These are phyloP conservation scores for Debaryomyces psychrophilus DNA, from an alignment of 1,139 yeast species.

Conservation along the genomic window DNA sequence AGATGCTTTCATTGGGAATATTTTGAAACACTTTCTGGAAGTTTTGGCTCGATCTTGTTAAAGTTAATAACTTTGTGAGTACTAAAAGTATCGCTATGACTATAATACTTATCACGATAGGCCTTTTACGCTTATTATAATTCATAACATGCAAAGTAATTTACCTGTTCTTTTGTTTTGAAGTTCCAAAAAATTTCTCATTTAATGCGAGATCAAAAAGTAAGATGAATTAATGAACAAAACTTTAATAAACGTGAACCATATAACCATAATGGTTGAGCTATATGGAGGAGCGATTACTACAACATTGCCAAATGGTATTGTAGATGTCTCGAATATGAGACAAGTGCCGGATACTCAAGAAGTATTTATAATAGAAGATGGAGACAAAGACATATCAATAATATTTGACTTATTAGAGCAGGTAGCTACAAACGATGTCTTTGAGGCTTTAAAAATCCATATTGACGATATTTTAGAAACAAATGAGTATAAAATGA, in stretches of 20 bases:
- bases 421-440: conserved; percentile 42
- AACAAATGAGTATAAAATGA: conserved; percentile 13
- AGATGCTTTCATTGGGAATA: conserved; percentile 40
- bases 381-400: conserved; percentile 53
- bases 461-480: conserved; percentile 50
- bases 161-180: conserved; percentile 8
- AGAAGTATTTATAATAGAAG: conserved; percentile 68
- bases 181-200: conserved; percentile 6
- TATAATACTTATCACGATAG: conserved; percentile 28
- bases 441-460: conserved; percentile 36
- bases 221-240: neutral
- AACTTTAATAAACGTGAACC: neutral
- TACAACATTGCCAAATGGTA: conserved; percentile 54
- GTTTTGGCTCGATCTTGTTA: conserved; percentile 31
- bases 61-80: conserved; percentile 26
- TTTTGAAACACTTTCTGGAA: conserved; percentile 38
- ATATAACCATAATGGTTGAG: conserved; percentile 6
- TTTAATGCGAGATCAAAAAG: neutral
- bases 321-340: conserved; percentile 71
- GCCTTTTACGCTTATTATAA: conserved; percentile 27
- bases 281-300: conserved; percentile 80
- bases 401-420: conserved; percentile 76
- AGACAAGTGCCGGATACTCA: conserved; percentile 89
- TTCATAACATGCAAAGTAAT: conserved; percentile 10
- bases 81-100: conserved; percentile 25